Base-by-base conservation (phyloP, 2,329 filamentous ascomycete species). In the Xylariaceae sp. region DNA sequence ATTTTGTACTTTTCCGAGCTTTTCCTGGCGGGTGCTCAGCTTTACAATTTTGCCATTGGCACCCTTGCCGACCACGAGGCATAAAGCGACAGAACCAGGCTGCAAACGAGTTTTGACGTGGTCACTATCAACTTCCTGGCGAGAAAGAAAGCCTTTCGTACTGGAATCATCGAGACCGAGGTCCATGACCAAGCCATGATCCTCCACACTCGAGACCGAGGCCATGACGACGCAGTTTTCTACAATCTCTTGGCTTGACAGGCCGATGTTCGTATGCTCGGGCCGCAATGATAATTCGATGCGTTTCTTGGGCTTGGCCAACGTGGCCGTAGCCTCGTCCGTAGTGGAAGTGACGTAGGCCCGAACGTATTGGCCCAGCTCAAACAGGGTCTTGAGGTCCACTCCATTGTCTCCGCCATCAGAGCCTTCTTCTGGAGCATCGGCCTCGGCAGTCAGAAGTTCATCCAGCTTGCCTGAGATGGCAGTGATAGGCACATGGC, bases 171-270 rank as follows among this genome's bases (percentile, higher is more conserved):
- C 77, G 6, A 97, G 75, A 16, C 90, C 90, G 36, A 97, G 73
- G 61, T 97, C 90, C 90, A 99, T 96, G 50, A 97, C 83, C 52
- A 94, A 81, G 56, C 94, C 94, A 65, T 96, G 92, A 63, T 99
- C 95, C 71, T 99, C 93, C n/a, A 95, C 87, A 70, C 93, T 99
- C 46, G 81, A 73, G 22, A 99, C 86, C 0, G 91, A 87, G 2
- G 91, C 93, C 79, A 97, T 95, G 17, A 97, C 75, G 42, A 89
- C 91, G 58, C 78, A 80, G 64, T 96, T 87, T 39, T 80, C 72
- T 10, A 94, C 84, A 10, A 97, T 71, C 62, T 90, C 90, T 39
- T 87, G 83, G 59, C 83, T 80, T 3, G 81, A 76, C 18, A 99
- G 75, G 1, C 89, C 87, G 2, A 81, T 80, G 68, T 99, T 99